Base-by-base conservation (phyloP, 75 land plant species). In the Sequoiadendron giganteum region DNA sequence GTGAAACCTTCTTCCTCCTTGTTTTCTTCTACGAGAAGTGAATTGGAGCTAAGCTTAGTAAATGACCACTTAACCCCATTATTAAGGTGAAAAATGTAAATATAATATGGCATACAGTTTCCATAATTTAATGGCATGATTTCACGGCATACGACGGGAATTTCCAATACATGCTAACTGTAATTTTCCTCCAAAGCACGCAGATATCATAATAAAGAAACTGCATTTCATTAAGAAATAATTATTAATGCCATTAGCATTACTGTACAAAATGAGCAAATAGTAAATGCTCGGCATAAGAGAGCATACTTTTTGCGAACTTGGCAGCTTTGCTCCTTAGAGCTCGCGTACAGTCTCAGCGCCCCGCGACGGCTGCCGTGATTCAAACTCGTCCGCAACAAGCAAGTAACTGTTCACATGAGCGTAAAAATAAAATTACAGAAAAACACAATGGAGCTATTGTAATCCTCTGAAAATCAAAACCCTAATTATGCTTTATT, bases 291-390 rank as follows among this genome's bases (percentile, higher is more conserved):
- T 73, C 77, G 49, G 52, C n/a, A 43, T 28, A 1, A 25, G 84
- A 45, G 52, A 28, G 42, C 84, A n/a, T 47, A 82, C 84, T 82
- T 82, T 45, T n/a, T 82, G 49, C 42, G n/a, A 28, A 82, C 84
- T 82, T 82, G 49, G 32, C 84, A 43, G 84, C 49, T 45, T n/a
- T 28, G 49, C 42, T 82, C 52, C 84, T 82, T 82, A 47, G 84
- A 82, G 49, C 84, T 82, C 49, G 84, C 48, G 30, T 43, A 45
- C 49, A 82, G 28, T 82, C 84, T 82, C 32, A 82, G 30, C 3
- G 52, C 8, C 5, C 32, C 28, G 2, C 19, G 43, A 21, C 45
- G 39, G 8, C 45, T 40, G 16, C 11, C 14, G 32, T 42, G 52
- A 82, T n/a, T 82, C 16, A 34, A 82, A 82, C 52, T 45, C 30